Base-by-base conservation (phyloP, 225 moss, liverwort and hornwort genomes). In the Physcomitrium patens region DNA sequence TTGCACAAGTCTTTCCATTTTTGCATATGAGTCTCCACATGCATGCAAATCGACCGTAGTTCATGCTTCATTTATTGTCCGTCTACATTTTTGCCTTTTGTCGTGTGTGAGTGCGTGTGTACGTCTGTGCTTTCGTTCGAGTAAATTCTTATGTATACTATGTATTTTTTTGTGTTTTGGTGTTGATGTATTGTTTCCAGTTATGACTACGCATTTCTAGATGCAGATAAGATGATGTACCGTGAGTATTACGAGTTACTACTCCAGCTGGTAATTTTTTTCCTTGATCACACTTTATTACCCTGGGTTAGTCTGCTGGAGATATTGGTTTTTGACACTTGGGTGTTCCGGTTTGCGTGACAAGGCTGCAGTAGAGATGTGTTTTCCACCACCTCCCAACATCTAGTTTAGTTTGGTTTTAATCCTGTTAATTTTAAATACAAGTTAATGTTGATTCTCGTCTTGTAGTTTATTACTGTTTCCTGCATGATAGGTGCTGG, bases 171-270 rank as follows among this genome's bases (percentile, higher is more conserved):
- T 62, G 51, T 69, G 50, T 51, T 42, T 20, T 24, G 75, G 71
- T 69, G 16, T 52, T 54, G 58, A 78, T 75, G 43, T 48, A 50
- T 67, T 70, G 37, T 65, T 12, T 57, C 75, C 85, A 97, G 96
- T 75, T 94, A 87, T 66, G 99, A 99, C 56, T 93, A 93, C 46
- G 95, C 95, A 65, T 99, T 99, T 74, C 61, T 95, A 80, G 99
- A 99, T 83, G 99, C 99, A 66, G 93, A 95, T 81, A 95, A 95
- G 80, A 86, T 72, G 88, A 86, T 80, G 90, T 93, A 99, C 63
- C 84, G 79, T 31, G 82, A 88, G 69, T 99, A 99, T 55, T 99
- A 99, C 57, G 93, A 99, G 71, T 65, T 95, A 47, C 84, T 95
- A 46, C 89, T 99, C 26, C 87, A 91, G 69, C 80, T 99, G 83